These are phyloP conservation scores for Physcomitrium patens DNA, from an alignment of 225 moss, liverwort and hornwort species.

Conservation along the genomic window DNA sequence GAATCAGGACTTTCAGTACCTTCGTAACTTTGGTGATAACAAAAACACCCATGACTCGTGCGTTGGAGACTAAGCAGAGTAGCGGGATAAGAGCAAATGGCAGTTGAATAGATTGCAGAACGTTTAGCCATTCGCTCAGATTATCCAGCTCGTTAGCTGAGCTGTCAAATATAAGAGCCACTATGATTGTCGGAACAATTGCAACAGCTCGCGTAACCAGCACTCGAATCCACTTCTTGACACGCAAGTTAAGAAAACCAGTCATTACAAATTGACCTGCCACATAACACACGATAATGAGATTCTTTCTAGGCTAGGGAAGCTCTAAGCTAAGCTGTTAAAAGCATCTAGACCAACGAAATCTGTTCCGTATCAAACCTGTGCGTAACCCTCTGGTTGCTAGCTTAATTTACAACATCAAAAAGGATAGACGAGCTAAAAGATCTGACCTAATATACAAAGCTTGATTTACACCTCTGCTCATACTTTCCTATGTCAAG, in stretches of 20 bases:
- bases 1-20: constrained; percentile 41
- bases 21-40: constrained; percentile 58
- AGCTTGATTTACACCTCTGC: constrained; percentile 8
- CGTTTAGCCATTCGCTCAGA: constrained; percentile 89
- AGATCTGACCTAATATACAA: background rate
- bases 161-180: constrained; percentile 83
- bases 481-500: constrained; percentile 12
- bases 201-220: constrained; percentile 77
- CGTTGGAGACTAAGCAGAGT: constrained; percentile 73
- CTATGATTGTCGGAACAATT: constrained; percentile 76
- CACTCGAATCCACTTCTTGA: constrained; percentile 88
- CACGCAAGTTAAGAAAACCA: constrained; percentile 76
- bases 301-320: constrained; percentile 21
- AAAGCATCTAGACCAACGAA: constrained; percentile 15
- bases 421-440: constrained; percentile 1
- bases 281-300: constrained; percentile 10
- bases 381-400: background rate
- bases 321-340: background rate
- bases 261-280: constrained; percentile 93
- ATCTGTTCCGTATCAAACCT: background rate
- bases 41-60: constrained; percentile 78
- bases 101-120: constrained; percentile 84
- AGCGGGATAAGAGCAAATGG: constrained; percentile 88
- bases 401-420: constrained; percentile 9
- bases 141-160: constrained; percentile 82